Evolutionary conservation across 495 filamentous ascomycete genomes (phyloP).

Genomic region (Trichoderma gamsii): DNA sequence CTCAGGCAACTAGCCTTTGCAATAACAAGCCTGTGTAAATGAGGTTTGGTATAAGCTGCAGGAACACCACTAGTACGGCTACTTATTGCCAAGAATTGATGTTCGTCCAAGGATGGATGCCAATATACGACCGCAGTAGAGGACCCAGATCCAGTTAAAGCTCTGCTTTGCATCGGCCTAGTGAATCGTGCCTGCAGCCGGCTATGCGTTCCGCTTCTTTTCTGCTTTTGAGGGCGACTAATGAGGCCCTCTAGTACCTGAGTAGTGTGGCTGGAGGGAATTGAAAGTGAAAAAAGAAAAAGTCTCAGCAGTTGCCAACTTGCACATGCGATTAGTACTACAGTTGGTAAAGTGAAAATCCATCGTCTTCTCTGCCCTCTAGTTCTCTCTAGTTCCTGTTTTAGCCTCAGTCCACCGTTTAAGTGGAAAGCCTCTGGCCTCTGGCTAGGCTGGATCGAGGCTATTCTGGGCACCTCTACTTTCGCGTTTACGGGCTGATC

Average conservation of each 20-base stretch:
- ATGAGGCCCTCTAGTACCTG: neutral
- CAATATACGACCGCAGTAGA: neutral
- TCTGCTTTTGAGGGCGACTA: neutral
- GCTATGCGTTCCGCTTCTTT: neutral
- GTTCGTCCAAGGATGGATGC: neutral
- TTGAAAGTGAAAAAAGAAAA: too few species aligned
- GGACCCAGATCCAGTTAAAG: neutral
- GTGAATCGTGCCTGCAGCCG: neutral
- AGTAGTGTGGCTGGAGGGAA: too few species aligned
- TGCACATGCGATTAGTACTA: too few species aligned
- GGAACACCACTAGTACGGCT: too few species aligned
- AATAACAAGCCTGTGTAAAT: too few species aligned
- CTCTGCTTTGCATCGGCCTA: conserved; percentile 12
- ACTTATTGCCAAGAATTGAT: too few species aligned
- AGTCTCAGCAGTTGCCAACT: too few species aligned
- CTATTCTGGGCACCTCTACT: neutral
- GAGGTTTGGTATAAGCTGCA: too few species aligned
- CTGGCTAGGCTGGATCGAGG: neutral
- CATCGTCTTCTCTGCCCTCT: neutral
- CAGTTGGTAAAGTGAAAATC: too few species aligned
- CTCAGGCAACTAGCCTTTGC: too few species aligned
- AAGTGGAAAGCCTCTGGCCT: neutral
- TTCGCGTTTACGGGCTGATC: neutral
- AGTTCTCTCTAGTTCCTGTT: too few species aligned
- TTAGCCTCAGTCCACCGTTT: neutral